A percentile compares a stretch with the other conserved stretches of the same genome.
These are phyloP conservation scores for Penicillium sp. DNA, from an alignment of 2,329 filamentous ascomycete genomes.

Conservation along the genomic window DNA sequence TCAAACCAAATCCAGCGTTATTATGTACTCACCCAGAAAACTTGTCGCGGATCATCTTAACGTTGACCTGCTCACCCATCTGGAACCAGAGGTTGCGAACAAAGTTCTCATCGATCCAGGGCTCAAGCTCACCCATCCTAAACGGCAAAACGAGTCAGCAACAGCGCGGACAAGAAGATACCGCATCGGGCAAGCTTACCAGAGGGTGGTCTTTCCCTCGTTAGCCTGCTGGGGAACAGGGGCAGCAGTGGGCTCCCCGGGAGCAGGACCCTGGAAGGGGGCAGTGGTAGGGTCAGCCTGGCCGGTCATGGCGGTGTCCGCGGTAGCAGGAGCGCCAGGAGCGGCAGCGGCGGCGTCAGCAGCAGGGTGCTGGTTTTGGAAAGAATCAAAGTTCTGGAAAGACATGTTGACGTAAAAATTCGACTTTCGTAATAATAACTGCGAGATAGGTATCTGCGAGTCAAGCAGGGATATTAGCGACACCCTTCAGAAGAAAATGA, in stretches of 20 bases:
- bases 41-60: slow-evolving; percentile 99
- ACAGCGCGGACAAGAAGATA: no score
- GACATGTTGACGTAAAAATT: slow-evolving; percentile 24
- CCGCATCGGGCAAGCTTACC: no score
- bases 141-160: no score
- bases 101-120: slow-evolving; percentile 99
- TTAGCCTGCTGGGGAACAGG: slow-evolving; percentile 43
- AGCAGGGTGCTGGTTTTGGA: no score
- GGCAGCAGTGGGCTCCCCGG: slow-evolving; percentile 36
- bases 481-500: no score
- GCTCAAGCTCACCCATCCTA: slow-evolving; percentile 99
- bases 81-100: slow-evolving; percentile 91
- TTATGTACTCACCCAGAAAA: slow-evolving; percentile 72
- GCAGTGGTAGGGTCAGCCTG: slow-evolving; percentile 51
- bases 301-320: slow-evolving; percentile 47
- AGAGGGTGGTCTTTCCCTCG: slow-evolving; percentile 51
- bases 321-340: slow-evolving; percentile 41
- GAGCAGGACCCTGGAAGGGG: slow-evolving; percentile 42
- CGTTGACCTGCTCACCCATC: slow-evolving; percentile 88
- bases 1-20: slow-evolving; percentile 1
- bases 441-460: no score
- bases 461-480: no score
- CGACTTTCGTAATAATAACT: slow-evolving; percentile 34
- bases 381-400: slow-evolving; percentile 19
- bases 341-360: no score